phyloP scores from a whole-genome alignment of 2,329 filamentous ascomycete species.

The Fusarium secorum region DNA sequence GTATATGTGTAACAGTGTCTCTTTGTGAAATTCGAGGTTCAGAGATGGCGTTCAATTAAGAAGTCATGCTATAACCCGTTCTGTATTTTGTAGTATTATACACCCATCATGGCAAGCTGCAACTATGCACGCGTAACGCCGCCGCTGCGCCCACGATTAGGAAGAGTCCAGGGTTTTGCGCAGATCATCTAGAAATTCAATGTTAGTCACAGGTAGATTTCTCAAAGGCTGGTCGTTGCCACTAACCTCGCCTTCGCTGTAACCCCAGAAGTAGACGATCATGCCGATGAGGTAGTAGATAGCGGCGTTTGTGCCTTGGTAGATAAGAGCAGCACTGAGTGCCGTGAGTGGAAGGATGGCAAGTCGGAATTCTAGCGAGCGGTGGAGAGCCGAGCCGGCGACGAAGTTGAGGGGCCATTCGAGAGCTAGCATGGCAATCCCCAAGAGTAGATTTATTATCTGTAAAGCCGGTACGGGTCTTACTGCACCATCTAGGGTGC shows the following conservation, averaged over 20 bases:
- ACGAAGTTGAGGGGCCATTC: slow-evolving; percentile 88
- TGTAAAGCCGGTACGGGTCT: slow-evolving; percentile 90
- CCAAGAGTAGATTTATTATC: slow-evolving; percentile 86
- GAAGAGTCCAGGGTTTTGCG: slow-evolving; percentile 74
- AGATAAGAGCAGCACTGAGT: slow-evolving; percentile 78
- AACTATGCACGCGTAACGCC: slow-evolving; percentile 34
- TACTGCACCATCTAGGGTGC: slow-evolving; percentile 84
- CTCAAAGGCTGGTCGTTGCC: background rate
- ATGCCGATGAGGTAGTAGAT: slow-evolving; percentile 91
- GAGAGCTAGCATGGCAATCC: slow-evolving; percentile 79
- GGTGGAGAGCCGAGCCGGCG: slow-evolving; percentile 80
- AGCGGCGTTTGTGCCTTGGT: slow-evolving; percentile 91
- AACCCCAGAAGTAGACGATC: slow-evolving; percentile 93
- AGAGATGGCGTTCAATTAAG: slow-evolving; percentile 2
- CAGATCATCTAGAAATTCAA: slow-evolving; percentile 66
- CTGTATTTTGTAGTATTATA: slow-evolving; percentile 27
- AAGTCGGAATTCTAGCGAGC: slow-evolving; percentile 86
- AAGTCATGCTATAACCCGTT: background rate
- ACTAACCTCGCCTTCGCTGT: slow-evolving; percentile 93
- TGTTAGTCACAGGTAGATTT: slow-evolving; percentile 6
- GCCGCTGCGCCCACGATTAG: slow-evolving; percentile 57
- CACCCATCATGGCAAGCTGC: slow-evolving; percentile 9
- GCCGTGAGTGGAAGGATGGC: slow-evolving; percentile 82
- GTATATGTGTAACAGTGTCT: slow-evolving; percentile 23
- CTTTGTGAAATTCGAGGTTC: slow-evolving; percentile 5